Evolutionary conservation across 495 filamentous ascomycete genomes (phyloP).

Genomic region (Hapsidospora chrysogenum): DNA sequence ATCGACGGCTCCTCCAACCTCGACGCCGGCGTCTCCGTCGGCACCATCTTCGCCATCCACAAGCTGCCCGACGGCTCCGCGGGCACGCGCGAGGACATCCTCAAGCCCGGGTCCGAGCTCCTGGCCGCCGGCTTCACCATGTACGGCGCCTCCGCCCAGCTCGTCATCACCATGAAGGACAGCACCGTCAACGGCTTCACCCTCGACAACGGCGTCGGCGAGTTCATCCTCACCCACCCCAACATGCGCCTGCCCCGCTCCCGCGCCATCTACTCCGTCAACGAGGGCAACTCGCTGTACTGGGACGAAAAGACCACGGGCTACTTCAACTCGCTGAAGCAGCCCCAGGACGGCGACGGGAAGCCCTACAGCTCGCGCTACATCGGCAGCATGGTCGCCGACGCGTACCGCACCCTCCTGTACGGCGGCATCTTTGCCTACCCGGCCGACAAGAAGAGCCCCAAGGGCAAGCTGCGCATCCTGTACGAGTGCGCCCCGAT

Average conservation of each 20-base stretch:
- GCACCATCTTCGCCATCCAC: slow-evolving; percentile 94
- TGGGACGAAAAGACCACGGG: slow-evolving; percentile 81
- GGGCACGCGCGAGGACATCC: slow-evolving; percentile 55
- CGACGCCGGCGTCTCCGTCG: slow-evolving; percentile 93
- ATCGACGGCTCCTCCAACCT: slow-evolving; percentile 97
- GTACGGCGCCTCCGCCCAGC: slow-evolving; percentile 93
- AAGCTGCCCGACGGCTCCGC: slow-evolving; percentile 57
- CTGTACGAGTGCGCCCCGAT: slow-evolving; percentile 98
- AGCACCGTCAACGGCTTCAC: slow-evolving; percentile 94
- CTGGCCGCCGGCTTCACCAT: slow-evolving; percentile 96
- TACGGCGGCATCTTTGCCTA: slow-evolving; percentile 98
- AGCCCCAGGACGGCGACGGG: slow-evolving; percentile 41
- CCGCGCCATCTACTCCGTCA: slow-evolving; percentile 89
- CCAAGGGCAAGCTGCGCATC: slow-evolving; percentile 94
- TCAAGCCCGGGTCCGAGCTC: slow-evolving; percentile 76
- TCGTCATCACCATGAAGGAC: slow-evolving; percentile 93
- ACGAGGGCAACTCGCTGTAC: slow-evolving; percentile 93
- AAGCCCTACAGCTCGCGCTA: slow-evolving; percentile 94
- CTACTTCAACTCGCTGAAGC: slow-evolving; percentile 82
- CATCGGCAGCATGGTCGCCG: slow-evolving; percentile 95
- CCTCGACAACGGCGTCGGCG: slow-evolving; percentile 84
- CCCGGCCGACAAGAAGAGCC: slow-evolving; percentile 91
- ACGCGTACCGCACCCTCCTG: slow-evolving; percentile 87
- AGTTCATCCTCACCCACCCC: slow-evolving; percentile 97
- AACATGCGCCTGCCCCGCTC: slow-evolving; percentile 72